Evolutionary conservation across 257 asterid species (phyloP).

Genomic region (Plantago ovata): DNA sequence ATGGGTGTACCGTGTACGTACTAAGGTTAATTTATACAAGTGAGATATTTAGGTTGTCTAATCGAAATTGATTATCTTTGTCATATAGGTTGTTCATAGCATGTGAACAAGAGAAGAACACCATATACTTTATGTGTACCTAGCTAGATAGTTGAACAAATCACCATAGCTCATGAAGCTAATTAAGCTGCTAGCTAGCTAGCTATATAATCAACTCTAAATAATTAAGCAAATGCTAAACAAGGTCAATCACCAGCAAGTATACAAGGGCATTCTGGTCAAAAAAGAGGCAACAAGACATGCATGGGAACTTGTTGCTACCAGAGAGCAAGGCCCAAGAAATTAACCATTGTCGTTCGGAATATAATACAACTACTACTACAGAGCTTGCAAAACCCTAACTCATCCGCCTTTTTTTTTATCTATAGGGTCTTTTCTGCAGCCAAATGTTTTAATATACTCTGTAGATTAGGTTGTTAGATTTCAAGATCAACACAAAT

Average conservation of each 20-base stretch:
- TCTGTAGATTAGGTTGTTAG: background rate
- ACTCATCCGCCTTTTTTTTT: background rate
- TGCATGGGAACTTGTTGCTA: constrained; percentile 65
- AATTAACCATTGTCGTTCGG: constrained; percentile 7
- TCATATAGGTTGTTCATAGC: too few relatives aligned
- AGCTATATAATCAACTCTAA: background rate
- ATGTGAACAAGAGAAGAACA: too few relatives aligned
- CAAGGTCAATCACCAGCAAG: constrained; percentile 10
- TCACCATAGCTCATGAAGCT: background rate
- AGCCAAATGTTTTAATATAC: background rate
- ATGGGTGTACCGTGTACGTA: too few relatives aligned
- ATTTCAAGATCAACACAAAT: background rate
- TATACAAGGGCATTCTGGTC: constrained; percentile 35
- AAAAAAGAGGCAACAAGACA: constrained; percentile 24
- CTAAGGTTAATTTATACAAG: too few relatives aligned
- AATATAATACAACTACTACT: background rate
- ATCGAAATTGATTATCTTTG: too few relatives aligned
- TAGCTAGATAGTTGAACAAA: background rate
- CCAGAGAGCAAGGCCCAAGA: constrained; percentile 35
- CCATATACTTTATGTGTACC: background rate
- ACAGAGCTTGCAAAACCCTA: constrained; percentile 40
- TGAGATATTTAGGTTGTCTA: too few relatives aligned
- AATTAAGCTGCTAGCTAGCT: background rate
- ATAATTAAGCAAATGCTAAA: background rate
- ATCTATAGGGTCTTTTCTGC: constrained; percentile 4